Base-by-base conservation (phyloP, 1,284 basidiomycete genomes). In the Apiotrichum brassicae region DNA sequence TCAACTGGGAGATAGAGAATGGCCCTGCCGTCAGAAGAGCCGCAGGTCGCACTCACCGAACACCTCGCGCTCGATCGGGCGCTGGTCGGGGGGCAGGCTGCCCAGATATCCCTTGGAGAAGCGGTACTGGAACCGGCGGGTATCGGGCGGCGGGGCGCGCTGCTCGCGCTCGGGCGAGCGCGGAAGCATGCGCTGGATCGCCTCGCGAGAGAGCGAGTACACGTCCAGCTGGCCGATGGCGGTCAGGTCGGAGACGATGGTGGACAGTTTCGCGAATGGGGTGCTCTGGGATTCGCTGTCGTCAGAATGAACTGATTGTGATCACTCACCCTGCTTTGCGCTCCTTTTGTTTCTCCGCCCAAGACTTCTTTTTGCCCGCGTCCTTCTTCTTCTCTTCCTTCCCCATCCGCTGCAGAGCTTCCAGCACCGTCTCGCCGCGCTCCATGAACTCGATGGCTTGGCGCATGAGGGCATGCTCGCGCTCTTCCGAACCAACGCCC, bases 381-480 rank as follows among this genome's bases (percentile, higher is more conserved):
- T 76, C 71, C 39, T 70, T 75, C 72, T 59, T 66, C 34, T 64
- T 49, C 59, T 68, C 60, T 57, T 79, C 79, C 4, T 75, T 76
- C 11, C 94, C 94, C 1, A 97, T 74, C 19, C 94, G 81, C 58
- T 92, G 89, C 48, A 98, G 71, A 4, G 91, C 87, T 66, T 90
- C 87, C 22, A 97, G 76, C 1, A 97, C 87, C 0, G 87, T 87
- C 74, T 98, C 94, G 3, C 89, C 89, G 55, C 86, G 85, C 72
- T 86, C 84, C 69, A 97, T 79, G 69, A 85, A 76, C 11, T 76
- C 75, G 3, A 92, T 75, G 4, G 92, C 76, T 51, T 85, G 78
- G 59, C 78, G 76, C 71, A 92, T 81, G 58, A 91, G 63, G 13
- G 79, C 78, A 48, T 77, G 76, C 72, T 84, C 84, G 46, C 68